Evolutionary conservation across 2,329 filamentous ascomycete species (phyloP), one percentile per base, ranked within the genome.

Genomic region (Ramularia collo-cygni): DNA sequence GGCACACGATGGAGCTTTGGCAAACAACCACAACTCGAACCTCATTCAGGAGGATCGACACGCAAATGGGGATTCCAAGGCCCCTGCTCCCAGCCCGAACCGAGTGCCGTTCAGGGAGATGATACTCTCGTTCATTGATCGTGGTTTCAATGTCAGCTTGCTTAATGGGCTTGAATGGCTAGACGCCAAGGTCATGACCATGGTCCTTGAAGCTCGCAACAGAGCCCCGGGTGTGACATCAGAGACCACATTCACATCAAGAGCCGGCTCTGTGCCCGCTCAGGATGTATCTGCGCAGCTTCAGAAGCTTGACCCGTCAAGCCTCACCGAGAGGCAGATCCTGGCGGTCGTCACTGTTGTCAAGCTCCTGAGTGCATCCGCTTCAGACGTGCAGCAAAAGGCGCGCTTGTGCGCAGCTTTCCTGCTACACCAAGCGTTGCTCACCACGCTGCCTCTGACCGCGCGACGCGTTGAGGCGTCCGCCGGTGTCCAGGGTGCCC

Each of bases 161-260:
- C 67, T 85, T 30, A 80, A 85, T 43, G 73, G 70, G 24, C 56
- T 84, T 8, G 72, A 79, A 37, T 82, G 76, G 51, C 63, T 66
- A 35, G 81, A 83, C 53, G 81, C 77, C 1, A 83, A 83, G 60
- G 64, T 72, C 40, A 72, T 73, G 59, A 67, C 68, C 0, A 68
- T 69, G 60, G 66, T 74, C 18, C 52, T 73, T 6, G 68, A 58
- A 53, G 35, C 46, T 26, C 46, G 49, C 10, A 35, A 42, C 28
- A 34, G 40, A 17, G 38, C 40, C 7, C 34, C 36, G 8, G 39
- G 45, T 44, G 37, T 34, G 43, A 37, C 15, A 5, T 24, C 30
- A 17, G 8, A 28, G 28, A 34, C 21, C 24, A 53, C 31, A 28
- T 16, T 9, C n/a, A 8, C 16, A n/a, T 21, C 31, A 9, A 19